Evolutionary conservation across 371 early-diverging fungal species (phyloP), one percentile per base, ranked within the genome.

Genomic region (Rhizopus microsporus): DNA sequence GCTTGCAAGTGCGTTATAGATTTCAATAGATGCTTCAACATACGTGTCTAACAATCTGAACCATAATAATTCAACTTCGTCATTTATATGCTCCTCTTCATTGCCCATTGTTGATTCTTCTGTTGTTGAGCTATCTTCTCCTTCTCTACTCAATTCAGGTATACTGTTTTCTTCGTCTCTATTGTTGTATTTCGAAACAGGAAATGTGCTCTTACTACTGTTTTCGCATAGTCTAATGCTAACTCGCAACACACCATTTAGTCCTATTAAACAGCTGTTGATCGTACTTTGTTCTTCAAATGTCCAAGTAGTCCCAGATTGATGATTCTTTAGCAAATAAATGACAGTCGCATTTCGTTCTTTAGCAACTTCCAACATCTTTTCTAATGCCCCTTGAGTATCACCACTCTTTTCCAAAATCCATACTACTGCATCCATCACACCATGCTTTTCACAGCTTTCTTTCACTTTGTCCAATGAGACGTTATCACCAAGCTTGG

Each of bases 391-490:
- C 0, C 85, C 88, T 31, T 76, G 72, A 1, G 85, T 80, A 59
- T 90, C 75, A 0, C 90, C 91, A 40, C 74, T 85, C 49, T 83
- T 74, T 59, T 91, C 90, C 70, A 89, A 74, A 17, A 92, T 84
- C 91, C 93, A 92, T 6, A 90, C 87, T 7, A 86, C 88, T 0
- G 90, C 89, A 61, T 88, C 87, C 23, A 83, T 79, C 1, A 88
- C 84, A 8, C 81, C 81, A 16, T 84, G 60, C 12, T 77, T 42
- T 54, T 83, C 83, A 51, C 90, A 90, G 5, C 78, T 64, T 35
- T 71, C 62, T 13, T 85, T 68, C 4, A 90, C 81, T 3, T 60
- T 72, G 6, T 86, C 82, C 9, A 89, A 60, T 9, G 80, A 62
- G 40, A 87, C 84, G 32, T 80, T 69, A 54, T 75, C 74, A n/a